A percentile compares a stretch with the other conserved stretches of the same genome.
Evolutionary conservation across 768 basidiomycete genomes (phyloP).

Genomic region (Rossbeevera mucosa): DNA sequence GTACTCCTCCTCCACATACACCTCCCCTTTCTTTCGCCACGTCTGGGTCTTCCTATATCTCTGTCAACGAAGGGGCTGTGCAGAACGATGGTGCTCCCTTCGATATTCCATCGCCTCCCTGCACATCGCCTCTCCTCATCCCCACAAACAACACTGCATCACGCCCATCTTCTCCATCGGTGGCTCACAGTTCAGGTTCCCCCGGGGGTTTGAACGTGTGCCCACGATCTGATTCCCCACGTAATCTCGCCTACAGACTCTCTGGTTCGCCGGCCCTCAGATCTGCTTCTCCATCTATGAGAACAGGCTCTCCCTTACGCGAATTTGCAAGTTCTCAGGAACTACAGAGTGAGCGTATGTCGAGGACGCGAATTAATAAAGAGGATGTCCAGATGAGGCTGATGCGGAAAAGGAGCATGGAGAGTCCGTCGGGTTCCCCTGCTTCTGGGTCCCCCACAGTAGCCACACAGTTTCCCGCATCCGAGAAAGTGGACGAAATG

Average conservation of each 20-base stretch:
- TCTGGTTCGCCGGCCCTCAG: constrained; percentile 18
- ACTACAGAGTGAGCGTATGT: constrained; percentile 16
- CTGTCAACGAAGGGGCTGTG: constrained; percentile 7
- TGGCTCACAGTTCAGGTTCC: constrained; percentile 13
- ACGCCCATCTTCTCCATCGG: constrained; percentile 12
- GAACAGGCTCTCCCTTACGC: constrained; percentile 28
- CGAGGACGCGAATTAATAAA: constrained; percentile 45
- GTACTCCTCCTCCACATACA: constrained; percentile 24
- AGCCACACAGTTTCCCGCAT: neutral
- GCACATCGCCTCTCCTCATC: neutral
- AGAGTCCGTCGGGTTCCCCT: constrained; percentile 36
- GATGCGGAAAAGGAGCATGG: constrained; percentile 39
- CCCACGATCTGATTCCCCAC: constrained; percentile 23
- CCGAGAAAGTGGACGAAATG: neutral
- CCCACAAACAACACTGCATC: neutral
- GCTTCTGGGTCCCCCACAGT: constrained; percentile 9
- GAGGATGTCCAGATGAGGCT: constrained; percentile 52
- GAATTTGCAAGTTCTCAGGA: constrained; percentile 22
- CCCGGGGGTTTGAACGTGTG: constrained; percentile 14
- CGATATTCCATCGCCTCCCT: constrained; percentile 3
- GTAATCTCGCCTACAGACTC: constrained; percentile 13
- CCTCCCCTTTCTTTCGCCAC: constrained; percentile 19
- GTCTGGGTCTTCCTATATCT: constrained; percentile 15
- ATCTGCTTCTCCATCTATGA: constrained; percentile 19
- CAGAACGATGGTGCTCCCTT: constrained; percentile 5